Conservation (phyloP, 1,284 basidiomycete genomes). For the Coniferiporia sulphurascens region DNA sequence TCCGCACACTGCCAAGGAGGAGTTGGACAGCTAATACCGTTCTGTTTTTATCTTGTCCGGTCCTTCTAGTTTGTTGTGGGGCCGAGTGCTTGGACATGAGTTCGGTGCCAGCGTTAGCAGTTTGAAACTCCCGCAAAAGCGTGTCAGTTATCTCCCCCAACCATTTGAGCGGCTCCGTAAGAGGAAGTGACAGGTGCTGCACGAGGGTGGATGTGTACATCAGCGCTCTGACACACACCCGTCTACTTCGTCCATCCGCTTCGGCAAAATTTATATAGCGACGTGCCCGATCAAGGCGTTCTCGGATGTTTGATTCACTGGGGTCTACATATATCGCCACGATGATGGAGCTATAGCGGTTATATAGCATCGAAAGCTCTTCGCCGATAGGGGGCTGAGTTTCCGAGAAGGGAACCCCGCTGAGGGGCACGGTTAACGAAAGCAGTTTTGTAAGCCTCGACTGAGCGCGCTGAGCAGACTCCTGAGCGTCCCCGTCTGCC, state of each 20-base stretch:
- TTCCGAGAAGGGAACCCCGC: constrained; percentile 61
- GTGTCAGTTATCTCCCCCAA: constrained; percentile 56
- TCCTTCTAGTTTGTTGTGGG: constrained; percentile 5
- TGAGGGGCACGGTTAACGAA: constrained; percentile 75
- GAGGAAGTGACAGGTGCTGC: constrained; percentile 50
- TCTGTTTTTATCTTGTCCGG: constrained; percentile 24
- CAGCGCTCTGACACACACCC: constrained; percentile 72
- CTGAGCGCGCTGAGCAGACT: constrained; percentile 35
- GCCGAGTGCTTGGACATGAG: constrained; percentile 25
- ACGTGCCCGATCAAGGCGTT: constrained; percentile 56
- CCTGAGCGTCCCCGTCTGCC: constrained; percentile 28
- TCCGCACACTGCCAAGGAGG: constrained; percentile 57
- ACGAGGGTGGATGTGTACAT: constrained; percentile 72
- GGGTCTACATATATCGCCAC: constrained; percentile 76
- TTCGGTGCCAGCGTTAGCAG: not conserved
- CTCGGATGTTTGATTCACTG: constrained; percentile 41
- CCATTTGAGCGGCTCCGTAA: constrained; percentile 63
- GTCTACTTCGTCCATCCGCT: constrained; percentile 67
- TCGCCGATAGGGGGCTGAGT: constrained; percentile 45
- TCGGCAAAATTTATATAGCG: constrained; percentile 65
- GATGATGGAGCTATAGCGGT: constrained; percentile 78
- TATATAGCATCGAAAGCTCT: constrained; percentile 80
- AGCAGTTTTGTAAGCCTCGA: constrained; percentile 68
- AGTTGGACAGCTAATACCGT: constrained; percentile 38
- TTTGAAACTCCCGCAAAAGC: constrained; percentile 53